Evolutionary conservation across 257 asterid genomes (phyloP).

Genomic region (Haberlea rhodopensis): DNA sequence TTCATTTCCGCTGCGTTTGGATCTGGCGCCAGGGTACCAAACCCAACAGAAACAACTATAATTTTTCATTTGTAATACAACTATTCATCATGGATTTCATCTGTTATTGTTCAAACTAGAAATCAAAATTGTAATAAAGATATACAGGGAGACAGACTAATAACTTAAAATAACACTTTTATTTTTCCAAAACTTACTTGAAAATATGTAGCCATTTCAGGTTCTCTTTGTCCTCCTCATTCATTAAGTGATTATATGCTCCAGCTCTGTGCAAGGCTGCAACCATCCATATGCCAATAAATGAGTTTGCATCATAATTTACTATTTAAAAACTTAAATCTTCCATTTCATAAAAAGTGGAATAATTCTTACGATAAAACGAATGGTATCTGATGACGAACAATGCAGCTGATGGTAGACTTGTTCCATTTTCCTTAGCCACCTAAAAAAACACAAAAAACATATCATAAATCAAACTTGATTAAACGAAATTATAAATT

Average conservation of each 20-base stretch:
- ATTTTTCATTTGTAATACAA: no score
- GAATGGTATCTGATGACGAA: constrained; percentile 61
- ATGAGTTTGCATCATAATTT: not conserved
- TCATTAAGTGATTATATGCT: constrained; percentile 53
- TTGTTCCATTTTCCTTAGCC: constrained; percentile 51
- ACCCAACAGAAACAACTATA: no score
- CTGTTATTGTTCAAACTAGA: not conserved
- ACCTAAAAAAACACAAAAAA: constrained; percentile 27
- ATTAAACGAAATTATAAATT: not conserved
- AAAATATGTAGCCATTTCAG: constrained; percentile 50
- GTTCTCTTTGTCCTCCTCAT: constrained; percentile 46
- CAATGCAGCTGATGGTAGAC: constrained; percentile 54
- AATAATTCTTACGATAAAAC: constrained; percentile 41
- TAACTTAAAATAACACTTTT: no score
- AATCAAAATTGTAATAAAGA: constrained; percentile 6
- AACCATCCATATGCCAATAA: not conserved
- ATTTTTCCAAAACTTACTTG: constrained; percentile 29
- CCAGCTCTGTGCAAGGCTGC: constrained; percentile 47
- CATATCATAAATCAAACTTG: not conserved
- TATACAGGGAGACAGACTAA: no score
- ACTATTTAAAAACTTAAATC: not conserved
- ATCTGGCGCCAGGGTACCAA: no score
- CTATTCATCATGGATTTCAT: no score
- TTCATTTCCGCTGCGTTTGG: no score
- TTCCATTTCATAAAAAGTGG: not conserved